Conservation (phyloP, 208 protist genomes). For the Leishmania major region DNA sequence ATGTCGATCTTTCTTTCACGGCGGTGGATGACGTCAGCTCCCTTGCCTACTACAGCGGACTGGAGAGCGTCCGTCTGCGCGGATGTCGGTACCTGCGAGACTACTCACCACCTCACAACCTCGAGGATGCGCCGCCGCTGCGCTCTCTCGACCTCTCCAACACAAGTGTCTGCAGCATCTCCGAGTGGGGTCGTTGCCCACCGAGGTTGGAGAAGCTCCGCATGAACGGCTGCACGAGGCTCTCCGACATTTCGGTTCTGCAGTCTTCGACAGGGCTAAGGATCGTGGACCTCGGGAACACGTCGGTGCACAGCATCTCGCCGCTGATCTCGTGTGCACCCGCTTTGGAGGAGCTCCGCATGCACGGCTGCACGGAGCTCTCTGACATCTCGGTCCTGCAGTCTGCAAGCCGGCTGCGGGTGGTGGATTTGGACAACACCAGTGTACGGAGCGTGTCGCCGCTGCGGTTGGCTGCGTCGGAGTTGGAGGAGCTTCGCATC, state of each 20-base stretch:
- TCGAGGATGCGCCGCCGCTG: background rate
- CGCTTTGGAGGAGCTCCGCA: background rate
- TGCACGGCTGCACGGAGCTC: background rate
- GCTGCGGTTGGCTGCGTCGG: background rate
- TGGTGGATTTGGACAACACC: background rate
- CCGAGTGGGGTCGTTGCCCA: conserved; percentile 1
- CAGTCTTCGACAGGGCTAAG: background rate
- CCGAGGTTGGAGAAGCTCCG: background rate
- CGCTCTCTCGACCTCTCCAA: conserved; percentile 2
- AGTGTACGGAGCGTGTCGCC: background rate
- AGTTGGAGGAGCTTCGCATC: background rate
- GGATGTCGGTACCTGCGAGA: background rate
- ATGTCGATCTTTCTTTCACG: conserved; percentile 1
- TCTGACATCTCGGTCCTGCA: background rate
- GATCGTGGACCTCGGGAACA: background rate
- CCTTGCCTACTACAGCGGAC: background rate
- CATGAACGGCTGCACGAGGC: background rate
- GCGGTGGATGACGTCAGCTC: background rate
- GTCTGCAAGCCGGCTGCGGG: background rate
- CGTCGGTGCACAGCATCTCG: background rate
- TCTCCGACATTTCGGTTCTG: background rate
- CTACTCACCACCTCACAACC: background rate
- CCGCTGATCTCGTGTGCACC: background rate
- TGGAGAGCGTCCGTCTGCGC: conserved; percentile 1
- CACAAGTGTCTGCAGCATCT: background rate